Evolutionary conservation across 257 asterid species (phyloP).

Genomic region (Solanum commersonii): DNA sequence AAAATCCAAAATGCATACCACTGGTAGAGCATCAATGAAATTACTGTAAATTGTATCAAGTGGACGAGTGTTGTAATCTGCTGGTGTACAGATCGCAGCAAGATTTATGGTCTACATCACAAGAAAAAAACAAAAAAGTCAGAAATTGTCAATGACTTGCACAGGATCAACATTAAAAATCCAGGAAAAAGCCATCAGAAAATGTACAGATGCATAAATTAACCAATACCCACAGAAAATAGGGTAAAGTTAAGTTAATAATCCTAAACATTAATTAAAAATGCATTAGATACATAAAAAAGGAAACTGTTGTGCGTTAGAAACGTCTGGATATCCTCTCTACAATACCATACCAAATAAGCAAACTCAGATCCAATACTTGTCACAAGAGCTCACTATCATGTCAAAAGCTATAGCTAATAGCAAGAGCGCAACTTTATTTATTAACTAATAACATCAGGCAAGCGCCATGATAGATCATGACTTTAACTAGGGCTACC

Average conservation of each 20-base stretch:
- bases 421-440: too few relatives aligned
- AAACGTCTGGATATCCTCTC: neutral
- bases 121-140: slow-evolving; percentile 9
- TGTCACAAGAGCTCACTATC: too few relatives aligned
- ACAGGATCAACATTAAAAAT: neutral
- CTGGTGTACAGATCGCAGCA: slow-evolving; percentile 96
- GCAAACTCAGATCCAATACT: neutral
- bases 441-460: too few relatives aligned
- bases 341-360: neutral
- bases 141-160: slow-evolving; percentile 11
- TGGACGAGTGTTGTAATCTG: slow-evolving; percentile 87
- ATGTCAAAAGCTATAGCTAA: too few relatives aligned
- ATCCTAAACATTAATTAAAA: neutral
- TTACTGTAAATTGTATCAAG: slow-evolving; percentile 92
- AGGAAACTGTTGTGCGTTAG: neutral
- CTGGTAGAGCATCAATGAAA: slow-evolving; percentile 85
- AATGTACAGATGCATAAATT: neutral
- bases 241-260: neutral
- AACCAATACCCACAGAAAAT: neutral
- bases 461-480: too few relatives aligned
- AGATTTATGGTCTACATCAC: slow-evolving; percentile 60
- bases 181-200: neutral
- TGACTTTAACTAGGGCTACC: too few relatives aligned
- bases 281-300: neutral
- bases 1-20: slow-evolving; percentile 31